These are phyloP conservation scores for Aspergillus neotritici DNA, from an alignment of 2,329 filamentous ascomycete genomes.

Conservation along the genomic window DNA sequence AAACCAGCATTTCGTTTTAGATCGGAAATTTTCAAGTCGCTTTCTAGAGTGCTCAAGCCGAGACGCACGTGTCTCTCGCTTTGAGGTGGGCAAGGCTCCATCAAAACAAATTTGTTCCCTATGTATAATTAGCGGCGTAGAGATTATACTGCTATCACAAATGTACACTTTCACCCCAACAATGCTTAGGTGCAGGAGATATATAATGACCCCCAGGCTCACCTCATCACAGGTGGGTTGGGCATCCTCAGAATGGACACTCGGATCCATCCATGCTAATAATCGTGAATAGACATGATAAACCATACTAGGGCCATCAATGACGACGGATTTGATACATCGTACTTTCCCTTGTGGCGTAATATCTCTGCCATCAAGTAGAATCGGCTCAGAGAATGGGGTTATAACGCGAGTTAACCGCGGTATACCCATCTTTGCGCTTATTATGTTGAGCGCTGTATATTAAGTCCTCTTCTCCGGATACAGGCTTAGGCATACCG, in stretches of 20 bases:
- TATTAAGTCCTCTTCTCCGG: too few species aligned
- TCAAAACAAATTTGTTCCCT: slow-evolving; percentile 78
- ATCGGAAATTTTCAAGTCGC: slow-evolving; percentile 50
- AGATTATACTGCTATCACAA: slow-evolving; percentile 37
- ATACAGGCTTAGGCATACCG: too few species aligned
- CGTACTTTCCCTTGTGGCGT: slow-evolving; percentile 6
- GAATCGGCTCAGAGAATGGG: slow-evolving; percentile 25
- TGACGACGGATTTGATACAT: slow-evolving; percentile 40
- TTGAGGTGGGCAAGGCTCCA: slow-evolving; percentile 66
- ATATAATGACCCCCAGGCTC: slow-evolving; percentile 53
- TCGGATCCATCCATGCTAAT: slow-evolving; percentile 34
- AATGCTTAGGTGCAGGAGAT: slow-evolving; percentile 55
- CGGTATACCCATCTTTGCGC: slow-evolving; percentile 29
- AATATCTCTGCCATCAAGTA: slow-evolving; percentile 11
- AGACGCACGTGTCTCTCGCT: slow-evolving; percentile 56
- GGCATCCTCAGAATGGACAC: slow-evolving; percentile 45
- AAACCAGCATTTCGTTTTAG: slow-evolving; percentile 28
- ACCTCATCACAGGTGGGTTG: slow-evolving; percentile 61
- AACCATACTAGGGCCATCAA: slow-evolving; percentile 76
- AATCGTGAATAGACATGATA: slow-evolving; percentile 64
- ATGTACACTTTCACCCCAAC: slow-evolving; percentile 63
- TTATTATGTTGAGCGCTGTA: too few species aligned
- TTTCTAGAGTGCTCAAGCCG: slow-evolving; percentile 56
- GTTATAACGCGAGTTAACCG: slow-evolving; percentile 28
- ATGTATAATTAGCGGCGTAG: slow-evolving; percentile 8